A percentile compares a stretch with the other conserved stretches of the same genome.
Conservation (phyloP, 1,139 yeast species). For the Meyerozyma smithsonii region DNA sequence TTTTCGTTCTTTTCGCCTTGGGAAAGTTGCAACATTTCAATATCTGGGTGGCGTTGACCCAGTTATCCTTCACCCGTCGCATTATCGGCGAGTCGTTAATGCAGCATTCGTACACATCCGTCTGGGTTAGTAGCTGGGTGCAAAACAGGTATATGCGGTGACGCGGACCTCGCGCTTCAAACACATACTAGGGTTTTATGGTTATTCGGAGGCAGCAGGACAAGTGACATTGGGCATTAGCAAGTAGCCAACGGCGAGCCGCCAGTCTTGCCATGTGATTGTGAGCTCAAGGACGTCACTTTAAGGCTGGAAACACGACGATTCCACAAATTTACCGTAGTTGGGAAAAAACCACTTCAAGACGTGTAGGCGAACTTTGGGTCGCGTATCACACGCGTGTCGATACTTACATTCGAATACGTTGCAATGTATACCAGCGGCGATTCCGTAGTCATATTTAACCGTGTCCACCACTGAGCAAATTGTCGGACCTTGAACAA, state of each 20-base stretch:
- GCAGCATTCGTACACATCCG: slow-evolving; percentile 79
- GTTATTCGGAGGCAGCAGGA: too few relatives aligned
- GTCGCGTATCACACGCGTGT: not conserved
- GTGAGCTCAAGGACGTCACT: too few relatives aligned
- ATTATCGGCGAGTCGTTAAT: slow-evolving; percentile 83
- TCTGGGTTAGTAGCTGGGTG: slow-evolving; percentile 1
- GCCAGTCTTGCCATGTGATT: too few relatives aligned
- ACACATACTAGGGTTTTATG: too few relatives aligned
- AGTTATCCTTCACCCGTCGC: slow-evolving; percentile 86
- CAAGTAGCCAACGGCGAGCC: too few relatives aligned
- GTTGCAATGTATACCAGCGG: slow-evolving; percentile 6
- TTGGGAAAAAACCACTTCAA: not conserved
- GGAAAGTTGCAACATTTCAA: slow-evolving; percentile 92
- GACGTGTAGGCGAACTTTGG: not conserved
- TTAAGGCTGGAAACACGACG: too few relatives aligned
- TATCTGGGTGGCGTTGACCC: slow-evolving; percentile 98
- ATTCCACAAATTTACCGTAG: too few relatives aligned
- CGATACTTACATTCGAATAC: slow-evolving; percentile 5
- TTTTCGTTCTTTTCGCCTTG: slow-evolving; percentile 88
- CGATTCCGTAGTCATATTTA: not conserved
- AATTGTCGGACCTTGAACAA: slow-evolving; percentile 1
- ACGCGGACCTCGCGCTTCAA: not conserved
- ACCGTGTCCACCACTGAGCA: not conserved
- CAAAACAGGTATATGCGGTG: not conserved
- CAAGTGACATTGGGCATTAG: too few relatives aligned